Conservation (phyloP, 2,329 filamentous ascomycete species). For the Massarina eburnea region DNA sequence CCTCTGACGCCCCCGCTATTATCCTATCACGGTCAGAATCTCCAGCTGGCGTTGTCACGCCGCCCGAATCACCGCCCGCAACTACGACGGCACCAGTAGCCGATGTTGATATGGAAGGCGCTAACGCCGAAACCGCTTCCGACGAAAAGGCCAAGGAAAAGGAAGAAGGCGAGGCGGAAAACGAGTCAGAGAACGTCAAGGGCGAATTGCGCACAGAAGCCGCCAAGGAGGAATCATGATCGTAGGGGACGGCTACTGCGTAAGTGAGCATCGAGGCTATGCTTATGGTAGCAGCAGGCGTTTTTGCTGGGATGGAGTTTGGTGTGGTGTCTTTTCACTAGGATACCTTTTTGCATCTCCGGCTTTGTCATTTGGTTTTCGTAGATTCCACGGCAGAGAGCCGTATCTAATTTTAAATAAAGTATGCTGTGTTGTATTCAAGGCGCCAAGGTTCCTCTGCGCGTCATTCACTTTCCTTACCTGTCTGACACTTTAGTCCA, state of each 20-base stretch:
- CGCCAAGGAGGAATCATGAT: conserved; percentile 21
- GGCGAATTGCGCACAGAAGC: conserved; percentile 33
- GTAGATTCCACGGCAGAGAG: not conserved
- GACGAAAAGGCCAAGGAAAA: conserved; percentile 19
- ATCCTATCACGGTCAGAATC: conserved; percentile 25
- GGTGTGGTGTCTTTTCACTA: conserved; percentile 6
- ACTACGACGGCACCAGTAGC: conserved; percentile 18
- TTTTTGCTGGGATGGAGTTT: not conserved
- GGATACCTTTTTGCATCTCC: not conserved
- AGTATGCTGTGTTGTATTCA: too few relatives aligned
- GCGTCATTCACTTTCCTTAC: not conserved
- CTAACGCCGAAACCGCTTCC: conserved; percentile 14
- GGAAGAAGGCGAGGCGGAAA: conserved; percentile 28
- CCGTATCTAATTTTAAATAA: not conserved
- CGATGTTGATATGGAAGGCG: conserved; percentile 37
- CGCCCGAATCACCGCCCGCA: conserved; percentile 36
- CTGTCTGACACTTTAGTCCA: too few relatives aligned
- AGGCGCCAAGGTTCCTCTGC: too few relatives aligned
- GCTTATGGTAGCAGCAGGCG: conserved; percentile 3
- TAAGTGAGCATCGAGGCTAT: not conserved
- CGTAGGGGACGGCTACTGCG: not conserved
- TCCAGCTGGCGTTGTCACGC: conserved; percentile 36
- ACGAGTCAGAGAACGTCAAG: conserved; percentile 33
- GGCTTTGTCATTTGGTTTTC: not conserved
- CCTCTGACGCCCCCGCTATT: conserved; percentile 6